Conservation (phyloP, 108 stramenopile genomes). For the Conticribra guillardii region DNA sequence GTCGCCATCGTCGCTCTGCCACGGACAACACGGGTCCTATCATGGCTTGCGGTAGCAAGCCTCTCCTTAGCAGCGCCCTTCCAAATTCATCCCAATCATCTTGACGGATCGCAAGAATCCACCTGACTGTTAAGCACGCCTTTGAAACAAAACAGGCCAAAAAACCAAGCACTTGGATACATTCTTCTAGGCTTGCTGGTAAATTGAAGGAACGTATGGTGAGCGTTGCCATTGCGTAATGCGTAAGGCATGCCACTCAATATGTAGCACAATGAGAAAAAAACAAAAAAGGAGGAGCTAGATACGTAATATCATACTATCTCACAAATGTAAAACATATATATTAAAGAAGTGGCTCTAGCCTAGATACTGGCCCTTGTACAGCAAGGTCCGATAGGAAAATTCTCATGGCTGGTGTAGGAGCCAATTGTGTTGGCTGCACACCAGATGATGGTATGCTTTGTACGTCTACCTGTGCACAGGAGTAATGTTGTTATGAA, state of each 20-base stretch:
- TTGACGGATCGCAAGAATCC: conserved; percentile 16
- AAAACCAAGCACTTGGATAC: conserved; percentile 13
- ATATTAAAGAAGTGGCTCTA: too few relatives aligned
- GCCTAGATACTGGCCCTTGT: too few relatives aligned
- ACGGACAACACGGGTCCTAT: conserved; percentile 20
- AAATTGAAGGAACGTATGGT: conserved; percentile 22
- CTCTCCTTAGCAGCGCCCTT: conserved; percentile 26
- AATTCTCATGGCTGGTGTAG: too few relatives aligned
- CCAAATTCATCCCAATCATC: conserved; percentile 41
- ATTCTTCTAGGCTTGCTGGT: not conserved
- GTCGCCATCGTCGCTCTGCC: too few relatives aligned
- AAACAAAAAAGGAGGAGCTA: conserved; percentile 4
- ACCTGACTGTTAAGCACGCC: conserved; percentile 12
- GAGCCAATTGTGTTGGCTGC: too few relatives aligned
- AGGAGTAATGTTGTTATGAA: too few relatives aligned
- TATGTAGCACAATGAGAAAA: conserved; percentile 26
- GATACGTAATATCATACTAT: too few relatives aligned
- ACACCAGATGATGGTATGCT: too few relatives aligned
- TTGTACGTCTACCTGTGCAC: too few relatives aligned
- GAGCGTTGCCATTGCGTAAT: conserved; percentile 27
- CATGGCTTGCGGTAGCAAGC: conserved; percentile 31
- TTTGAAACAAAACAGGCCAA: conserved; percentile 21
- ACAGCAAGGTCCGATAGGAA: too few relatives aligned
- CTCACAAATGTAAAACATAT: too few relatives aligned
- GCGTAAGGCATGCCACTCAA: conserved; percentile 31